These are phyloP conservation scores for Colletotrichum zoysiae DNA, from an alignment of 2,329 filamentous ascomycete species.

Conservation along the genomic window DNA sequence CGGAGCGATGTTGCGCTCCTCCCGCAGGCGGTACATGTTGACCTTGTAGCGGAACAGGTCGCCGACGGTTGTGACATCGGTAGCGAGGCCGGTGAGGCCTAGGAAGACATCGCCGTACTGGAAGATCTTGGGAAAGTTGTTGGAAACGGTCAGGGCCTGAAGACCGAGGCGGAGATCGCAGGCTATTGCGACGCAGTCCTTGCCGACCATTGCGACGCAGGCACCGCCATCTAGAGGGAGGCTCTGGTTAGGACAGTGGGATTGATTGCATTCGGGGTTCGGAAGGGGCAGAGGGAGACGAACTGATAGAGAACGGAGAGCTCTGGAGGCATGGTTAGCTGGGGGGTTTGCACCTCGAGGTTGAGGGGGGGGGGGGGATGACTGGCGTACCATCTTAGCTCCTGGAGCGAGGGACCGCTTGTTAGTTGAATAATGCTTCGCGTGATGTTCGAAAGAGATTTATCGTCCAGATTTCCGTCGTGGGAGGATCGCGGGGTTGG, in stretches of 20 bases:
- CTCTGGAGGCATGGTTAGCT: conserved; percentile 67
- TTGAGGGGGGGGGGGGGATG: conserved; percentile 26
- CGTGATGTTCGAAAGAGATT: not conserved
- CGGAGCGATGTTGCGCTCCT: conserved; percentile 96
- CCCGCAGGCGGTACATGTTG: conserved; percentile 99
- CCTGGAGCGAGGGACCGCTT: conserved; percentile 34
- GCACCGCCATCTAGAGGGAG: conserved; percentile 79
- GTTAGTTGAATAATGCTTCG: conserved; percentile 17
- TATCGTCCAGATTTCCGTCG: conserved; percentile 6
- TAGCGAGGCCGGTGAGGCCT: conserved; percentile 94
- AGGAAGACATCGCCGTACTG: conserved; percentile 96
- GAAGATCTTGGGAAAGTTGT: conserved; percentile 99
- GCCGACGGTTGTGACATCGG: conserved; percentile 92
- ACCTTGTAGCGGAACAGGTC: conserved; percentile 99
- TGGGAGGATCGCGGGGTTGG: conserved; percentile 23
- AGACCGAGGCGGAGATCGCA: conserved; percentile 98
- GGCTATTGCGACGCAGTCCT: conserved; percentile 99
- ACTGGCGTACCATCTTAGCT: conserved; percentile 45
- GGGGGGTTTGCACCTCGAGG: conserved; percentile 45
- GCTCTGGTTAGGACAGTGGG: conserved; percentile 42
- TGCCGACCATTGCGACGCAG: conserved; percentile 98
- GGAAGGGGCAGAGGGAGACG: conserved; percentile 48
- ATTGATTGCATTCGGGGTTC: conserved; percentile 29
- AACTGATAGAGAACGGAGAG: conserved; percentile 97
- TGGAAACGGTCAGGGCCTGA: conserved; percentile 96